A percentile compares a stretch with the other conserved stretches of the same genome.
phyloP scores from a whole-genome alignment of 371 early-diverging fungal genomes.

The Mortierella sp. region DNA sequence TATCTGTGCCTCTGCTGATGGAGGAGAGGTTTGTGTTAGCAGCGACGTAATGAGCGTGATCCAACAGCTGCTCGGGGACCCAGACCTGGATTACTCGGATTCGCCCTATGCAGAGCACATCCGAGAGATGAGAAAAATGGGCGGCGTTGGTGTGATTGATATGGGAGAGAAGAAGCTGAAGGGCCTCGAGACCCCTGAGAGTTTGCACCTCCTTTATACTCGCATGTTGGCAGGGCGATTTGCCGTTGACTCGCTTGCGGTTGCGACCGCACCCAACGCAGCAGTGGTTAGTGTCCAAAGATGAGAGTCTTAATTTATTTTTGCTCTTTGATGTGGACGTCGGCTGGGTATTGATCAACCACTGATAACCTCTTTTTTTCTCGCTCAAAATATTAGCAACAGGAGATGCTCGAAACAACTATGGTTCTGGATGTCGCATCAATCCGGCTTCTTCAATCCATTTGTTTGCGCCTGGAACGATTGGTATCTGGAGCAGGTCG shows the following conservation, averaged over 20 bases:
- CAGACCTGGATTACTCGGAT: constrained; percentile 38
- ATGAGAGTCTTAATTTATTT: background rate
- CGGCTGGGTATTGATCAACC: background rate
- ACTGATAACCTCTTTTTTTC: background rate
- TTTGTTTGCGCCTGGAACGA: constrained; percentile 70
- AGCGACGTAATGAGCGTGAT: constrained; percentile 75
- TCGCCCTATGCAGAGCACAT: constrained; percentile 48
- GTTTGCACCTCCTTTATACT: constrained; percentile 80
- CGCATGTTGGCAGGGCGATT: constrained; percentile 43
- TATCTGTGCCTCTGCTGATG: constrained; percentile 91
- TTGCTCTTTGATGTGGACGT: background rate
- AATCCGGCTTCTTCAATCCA: constrained; percentile 60
- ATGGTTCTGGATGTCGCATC: constrained; percentile 60
- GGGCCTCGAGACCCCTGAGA: constrained; percentile 92
- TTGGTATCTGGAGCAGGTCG: constrained; percentile 62
- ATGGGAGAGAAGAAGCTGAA: constrained; percentile 90
- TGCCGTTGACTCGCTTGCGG: constrained; percentile 27
- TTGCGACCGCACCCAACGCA: constrained; percentile 59
- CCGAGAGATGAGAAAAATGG: constrained; percentile 74
- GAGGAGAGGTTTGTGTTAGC: constrained; percentile 91
- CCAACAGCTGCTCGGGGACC: constrained; percentile 59
- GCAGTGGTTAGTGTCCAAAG: constrained; percentile 50
- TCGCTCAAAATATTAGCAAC: constrained; percentile 1
- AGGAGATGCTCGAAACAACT: constrained; percentile 30
- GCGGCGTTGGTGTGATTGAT: constrained; percentile 80